These are phyloP conservation scores for Echria macrotheca DNA, from an alignment of 495 filamentous ascomycete species.

Conservation along the genomic window DNA sequence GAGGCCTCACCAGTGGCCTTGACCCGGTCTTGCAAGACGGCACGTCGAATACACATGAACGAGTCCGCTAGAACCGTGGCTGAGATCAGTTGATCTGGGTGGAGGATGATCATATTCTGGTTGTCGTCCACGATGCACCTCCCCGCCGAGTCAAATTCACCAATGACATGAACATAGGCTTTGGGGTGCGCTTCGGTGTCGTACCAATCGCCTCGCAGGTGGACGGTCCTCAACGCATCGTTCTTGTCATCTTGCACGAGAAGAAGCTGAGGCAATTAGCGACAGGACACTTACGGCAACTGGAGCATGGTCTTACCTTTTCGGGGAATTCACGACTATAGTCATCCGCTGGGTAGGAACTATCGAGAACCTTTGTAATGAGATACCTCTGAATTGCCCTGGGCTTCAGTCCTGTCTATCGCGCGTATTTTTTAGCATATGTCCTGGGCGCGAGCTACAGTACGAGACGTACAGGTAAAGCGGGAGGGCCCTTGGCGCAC, in stretches of 20 bases:
- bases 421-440: slow-evolving; percentile 48
- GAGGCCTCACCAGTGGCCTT: slow-evolving; percentile 77
- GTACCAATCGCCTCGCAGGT: slow-evolving; percentile 78
- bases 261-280: slow-evolving; percentile 54
- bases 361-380: slow-evolving; percentile 63
- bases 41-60: slow-evolving; percentile 79
- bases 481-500: slow-evolving; percentile 18
- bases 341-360: slow-evolving; percentile 56
- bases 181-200: slow-evolving; percentile 68
- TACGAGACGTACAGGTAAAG: slow-evolving; percentile 48
- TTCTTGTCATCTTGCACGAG: slow-evolving; percentile 68
- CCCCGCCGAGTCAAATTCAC: slow-evolving; percentile 62
- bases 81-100: slow-evolving; percentile 93
- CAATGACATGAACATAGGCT: slow-evolving; percentile 78
- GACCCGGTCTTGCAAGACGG: slow-evolving; percentile 88
- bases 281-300: slow-evolving; percentile 1
- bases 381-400: slow-evolving; percentile 78
- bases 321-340: slow-evolving; percentile 58
- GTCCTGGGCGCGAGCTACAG: slow-evolving; percentile 19
- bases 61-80: slow-evolving; percentile 91
- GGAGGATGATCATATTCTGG: slow-evolving; percentile 81
- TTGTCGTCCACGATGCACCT: slow-evolving; percentile 70
- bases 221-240: slow-evolving; percentile 58
- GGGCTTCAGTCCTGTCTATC: slow-evolving; percentile 49
- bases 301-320: slow-evolving; percentile 51